phyloP scores from a whole-genome alignment of 2,329 filamentous ascomycete species.

The Cladorrhinum sp. region DNA sequence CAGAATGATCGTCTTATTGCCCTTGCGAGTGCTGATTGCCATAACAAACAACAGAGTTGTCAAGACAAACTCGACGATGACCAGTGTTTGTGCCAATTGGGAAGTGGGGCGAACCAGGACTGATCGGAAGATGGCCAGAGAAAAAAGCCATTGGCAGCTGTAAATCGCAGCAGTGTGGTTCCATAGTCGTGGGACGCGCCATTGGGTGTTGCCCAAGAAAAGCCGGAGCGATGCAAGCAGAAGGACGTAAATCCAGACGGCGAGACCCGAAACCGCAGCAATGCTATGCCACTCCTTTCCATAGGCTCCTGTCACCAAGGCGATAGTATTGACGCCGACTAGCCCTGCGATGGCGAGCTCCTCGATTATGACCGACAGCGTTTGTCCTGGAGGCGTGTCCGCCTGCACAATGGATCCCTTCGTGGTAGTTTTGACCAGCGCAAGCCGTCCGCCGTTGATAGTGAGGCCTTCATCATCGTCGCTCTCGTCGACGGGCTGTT shows the following conservation, averaged over 20 bases:
- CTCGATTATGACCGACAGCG: slow-evolving; percentile 69
- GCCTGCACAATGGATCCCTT: slow-evolving; percentile 65
- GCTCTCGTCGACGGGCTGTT: slow-evolving; percentile 40
- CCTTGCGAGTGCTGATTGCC: slow-evolving; percentile 78
- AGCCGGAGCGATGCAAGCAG: slow-evolving; percentile 70
- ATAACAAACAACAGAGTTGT: slow-evolving; percentile 71
- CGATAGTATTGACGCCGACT: slow-evolving; percentile 64
- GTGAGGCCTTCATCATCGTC: slow-evolving; percentile 60
- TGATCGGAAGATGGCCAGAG: slow-evolving; percentile 76
- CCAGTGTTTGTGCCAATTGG: slow-evolving; percentile 57
- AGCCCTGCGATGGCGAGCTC: slow-evolving; percentile 70
- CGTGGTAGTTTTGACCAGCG: slow-evolving; percentile 59
- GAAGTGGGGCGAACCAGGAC: slow-evolving; percentile 74
- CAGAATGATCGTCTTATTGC: slow-evolving; percentile 82
- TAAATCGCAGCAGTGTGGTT: slow-evolving; percentile 90
- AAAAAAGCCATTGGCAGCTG: slow-evolving; percentile 74
- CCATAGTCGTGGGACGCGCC: slow-evolving; percentile 73
- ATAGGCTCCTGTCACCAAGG: slow-evolving; percentile 60
- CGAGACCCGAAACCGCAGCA: slow-evolving; percentile 63
- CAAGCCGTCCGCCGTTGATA: slow-evolving; percentile 55
- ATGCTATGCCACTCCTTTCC: slow-evolving; percentile 55
- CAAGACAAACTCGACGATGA: slow-evolving; percentile 71
- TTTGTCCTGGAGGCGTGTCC: slow-evolving; percentile 72
- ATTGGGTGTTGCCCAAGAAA: slow-evolving; percentile 62
- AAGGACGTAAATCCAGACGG: slow-evolving; percentile 78